Evolutionary conservation across 371 early-diverging fungal genomes (phyloP).

Genomic region (Lichtheimia ramosa): DNA sequence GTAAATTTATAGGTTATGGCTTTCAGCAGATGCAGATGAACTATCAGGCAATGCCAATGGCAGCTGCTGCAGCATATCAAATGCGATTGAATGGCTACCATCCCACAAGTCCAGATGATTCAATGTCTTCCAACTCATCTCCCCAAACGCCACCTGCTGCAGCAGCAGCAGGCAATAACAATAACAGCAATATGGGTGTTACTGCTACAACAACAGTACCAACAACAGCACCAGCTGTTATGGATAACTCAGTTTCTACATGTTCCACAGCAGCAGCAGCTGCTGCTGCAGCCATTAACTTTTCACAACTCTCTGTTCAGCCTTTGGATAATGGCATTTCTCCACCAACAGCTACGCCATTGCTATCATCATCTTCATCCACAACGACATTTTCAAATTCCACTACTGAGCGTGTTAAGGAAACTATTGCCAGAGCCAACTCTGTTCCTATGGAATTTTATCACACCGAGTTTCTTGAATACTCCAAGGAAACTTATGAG

Average conservation of each 20-base stretch:
- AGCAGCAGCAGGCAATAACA: constrained; percentile 6
- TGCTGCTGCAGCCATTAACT: constrained; percentile 2
- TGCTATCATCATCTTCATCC: constrained; percentile 15
- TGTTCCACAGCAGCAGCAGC: background rate
- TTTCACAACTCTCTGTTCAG: constrained; percentile 11
- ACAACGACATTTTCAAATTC: constrained; percentile 18
- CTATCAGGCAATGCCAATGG: constrained; percentile 25
- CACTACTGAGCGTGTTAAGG: constrained; percentile 47
- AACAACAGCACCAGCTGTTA: no score
- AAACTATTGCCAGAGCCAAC: constrained; percentile 47
- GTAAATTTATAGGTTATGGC: constrained; percentile 34
- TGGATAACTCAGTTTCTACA: background rate
- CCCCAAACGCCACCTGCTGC: constrained; percentile 28
- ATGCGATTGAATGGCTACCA: constrained; percentile 4
- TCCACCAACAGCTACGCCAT: constrained; percentile 7
- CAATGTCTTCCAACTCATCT: constrained; percentile 32
- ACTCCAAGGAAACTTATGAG: constrained; percentile 51
- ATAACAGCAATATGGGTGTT: background rate
- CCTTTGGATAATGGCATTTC: no score
- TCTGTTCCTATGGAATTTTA: constrained; percentile 52
- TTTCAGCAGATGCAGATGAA: constrained; percentile 38
- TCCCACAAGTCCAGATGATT: constrained; percentile 35
- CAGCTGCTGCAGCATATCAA: constrained; percentile 20
- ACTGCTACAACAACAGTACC: no score
- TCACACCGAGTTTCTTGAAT: constrained; percentile 50